phyloP scores from a whole-genome alignment of 1,139 yeast genomes.

The Geotrichum bryndzae region DNA sequence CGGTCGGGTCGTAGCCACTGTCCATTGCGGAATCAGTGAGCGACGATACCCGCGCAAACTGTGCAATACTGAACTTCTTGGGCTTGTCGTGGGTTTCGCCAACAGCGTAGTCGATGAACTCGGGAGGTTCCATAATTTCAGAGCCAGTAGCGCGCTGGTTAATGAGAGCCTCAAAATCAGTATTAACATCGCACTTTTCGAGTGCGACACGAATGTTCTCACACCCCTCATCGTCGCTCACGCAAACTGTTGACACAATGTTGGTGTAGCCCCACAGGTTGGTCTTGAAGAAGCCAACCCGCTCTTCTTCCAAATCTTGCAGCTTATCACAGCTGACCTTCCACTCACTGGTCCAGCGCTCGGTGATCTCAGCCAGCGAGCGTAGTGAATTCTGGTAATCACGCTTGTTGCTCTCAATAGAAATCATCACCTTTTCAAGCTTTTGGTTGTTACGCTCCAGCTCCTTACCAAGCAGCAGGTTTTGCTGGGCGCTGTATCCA shows the following conservation, averaged over 20 bases:
- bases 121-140: conserved; percentile 53
- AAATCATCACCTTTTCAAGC: conserved; percentile 48
- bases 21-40: conserved; percentile 7
- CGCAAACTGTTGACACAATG: conserved; percentile 68
- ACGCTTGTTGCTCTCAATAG: conserved; percentile 46
- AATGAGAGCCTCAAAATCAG: conserved; percentile 56
- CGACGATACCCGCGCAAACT: conserved; percentile 10
- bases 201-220: conserved; percentile 63
- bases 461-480: conserved; percentile 74
- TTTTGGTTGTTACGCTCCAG: conserved; percentile 61
- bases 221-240: conserved; percentile 68
- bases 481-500: conserved; percentile 55
- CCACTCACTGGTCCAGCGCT: conserved; percentile 80
- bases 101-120: conserved; percentile 44
- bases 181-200: conserved; percentile 60
- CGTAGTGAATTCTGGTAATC: conserved; percentile 57
- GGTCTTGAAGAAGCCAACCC: conserved; percentile 67
- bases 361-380: conserved; percentile 59
- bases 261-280: conserved; percentile 83
- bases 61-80: conserved; percentile 8
- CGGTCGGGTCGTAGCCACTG: conserved; percentile 4
- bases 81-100: conserved; percentile 32
- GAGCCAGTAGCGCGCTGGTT: conserved; percentile 60
- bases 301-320: conserved; percentile 71
- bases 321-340: conserved; percentile 56